Evolutionary conservation across 352 stramenopile species (phyloP).

Genomic region (Globisporangium mamillatum): DNA sequence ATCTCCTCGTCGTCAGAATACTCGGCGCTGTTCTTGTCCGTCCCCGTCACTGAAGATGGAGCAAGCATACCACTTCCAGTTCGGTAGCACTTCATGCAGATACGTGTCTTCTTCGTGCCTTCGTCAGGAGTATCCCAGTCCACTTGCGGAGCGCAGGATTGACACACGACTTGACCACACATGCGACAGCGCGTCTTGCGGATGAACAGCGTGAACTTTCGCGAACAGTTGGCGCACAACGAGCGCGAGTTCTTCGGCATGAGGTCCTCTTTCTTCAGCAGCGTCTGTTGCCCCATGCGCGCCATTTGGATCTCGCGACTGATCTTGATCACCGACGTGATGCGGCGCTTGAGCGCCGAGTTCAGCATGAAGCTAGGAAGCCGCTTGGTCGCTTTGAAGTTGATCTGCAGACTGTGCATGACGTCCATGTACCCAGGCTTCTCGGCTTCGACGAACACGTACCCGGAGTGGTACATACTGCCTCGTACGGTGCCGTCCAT

Average conservation of each 20-base stretch:
- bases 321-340: constrained; percentile 63
- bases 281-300: constrained; percentile 49
- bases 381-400: constrained; percentile 73
- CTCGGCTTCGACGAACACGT: constrained; percentile 78
- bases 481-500: constrained; percentile 66
- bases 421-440: constrained; percentile 78
- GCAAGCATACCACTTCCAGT: constrained; percentile 28
- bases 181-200: constrained; percentile 71
- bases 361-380: constrained; percentile 69
- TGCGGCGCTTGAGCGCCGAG: constrained; percentile 54
- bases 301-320: constrained; percentile 61
- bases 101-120: constrained; percentile 44
- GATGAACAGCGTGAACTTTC: constrained; percentile 70
- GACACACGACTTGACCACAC: constrained; percentile 74
- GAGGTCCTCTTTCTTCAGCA: constrained; percentile 63
- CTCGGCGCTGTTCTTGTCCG: constrained; percentile 17
- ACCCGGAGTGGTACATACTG: constrained; percentile 82
- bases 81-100: constrained; percentile 52
- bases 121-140: constrained; percentile 33
- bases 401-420: constrained; percentile 85
- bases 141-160: constrained; percentile 61
- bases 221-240: constrained; percentile 54
- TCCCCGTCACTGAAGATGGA: neutral
- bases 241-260: constrained; percentile 63
- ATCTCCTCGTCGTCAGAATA: constrained; percentile 30